Conservation (phyloP, 1,139 yeast genomes). For the Protomyces pachydermus region DNA sequence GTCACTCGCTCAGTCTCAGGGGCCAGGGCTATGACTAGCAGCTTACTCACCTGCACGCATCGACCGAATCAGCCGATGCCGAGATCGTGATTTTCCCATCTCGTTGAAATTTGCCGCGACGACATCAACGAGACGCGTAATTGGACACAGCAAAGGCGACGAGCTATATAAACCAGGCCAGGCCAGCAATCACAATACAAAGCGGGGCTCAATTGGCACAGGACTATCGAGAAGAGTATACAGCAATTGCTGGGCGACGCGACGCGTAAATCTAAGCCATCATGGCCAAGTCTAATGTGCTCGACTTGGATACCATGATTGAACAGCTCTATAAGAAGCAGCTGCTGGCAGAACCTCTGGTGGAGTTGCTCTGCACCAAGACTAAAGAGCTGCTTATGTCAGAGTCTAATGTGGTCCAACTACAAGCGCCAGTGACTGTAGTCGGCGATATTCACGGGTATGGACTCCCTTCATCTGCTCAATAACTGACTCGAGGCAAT, state of each 20-base stretch:
- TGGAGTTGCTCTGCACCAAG: slow-evolving; percentile 61
- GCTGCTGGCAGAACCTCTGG: slow-evolving; percentile 62
- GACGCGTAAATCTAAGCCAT: neutral
- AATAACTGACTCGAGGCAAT: slow-evolving; percentile 48
- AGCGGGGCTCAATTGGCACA: neutral
- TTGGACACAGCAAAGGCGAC: no score
- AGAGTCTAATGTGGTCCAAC: slow-evolving; percentile 80
- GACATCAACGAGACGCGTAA: no score
- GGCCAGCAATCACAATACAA: no score
- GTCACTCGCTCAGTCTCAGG: no score
- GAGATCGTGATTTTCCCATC: no score
- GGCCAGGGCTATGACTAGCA: no score
- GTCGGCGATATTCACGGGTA: slow-evolving; percentile 95
- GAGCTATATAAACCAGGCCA: no score
- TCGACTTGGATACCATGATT: slow-evolving; percentile 60
- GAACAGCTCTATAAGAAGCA: slow-evolving; percentile 59
- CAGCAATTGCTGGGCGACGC: neutral
- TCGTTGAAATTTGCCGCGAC: no score
- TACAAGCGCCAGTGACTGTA: slow-evolving; percentile 85
- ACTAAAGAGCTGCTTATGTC: slow-evolving; percentile 68
- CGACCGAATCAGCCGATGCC: no score
- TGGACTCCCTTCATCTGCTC: neutral
- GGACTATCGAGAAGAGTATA: no score
- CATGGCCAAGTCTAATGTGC: neutral
- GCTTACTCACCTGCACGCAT: no score